A percentile compares a stretch with the other conserved stretches of the same genome.
These are phyloP conservation scores for Atkinsonella hypoxylon DNA, from an alignment of 2,329 filamentous ascomycete species.

Conservation along the genomic window DNA sequence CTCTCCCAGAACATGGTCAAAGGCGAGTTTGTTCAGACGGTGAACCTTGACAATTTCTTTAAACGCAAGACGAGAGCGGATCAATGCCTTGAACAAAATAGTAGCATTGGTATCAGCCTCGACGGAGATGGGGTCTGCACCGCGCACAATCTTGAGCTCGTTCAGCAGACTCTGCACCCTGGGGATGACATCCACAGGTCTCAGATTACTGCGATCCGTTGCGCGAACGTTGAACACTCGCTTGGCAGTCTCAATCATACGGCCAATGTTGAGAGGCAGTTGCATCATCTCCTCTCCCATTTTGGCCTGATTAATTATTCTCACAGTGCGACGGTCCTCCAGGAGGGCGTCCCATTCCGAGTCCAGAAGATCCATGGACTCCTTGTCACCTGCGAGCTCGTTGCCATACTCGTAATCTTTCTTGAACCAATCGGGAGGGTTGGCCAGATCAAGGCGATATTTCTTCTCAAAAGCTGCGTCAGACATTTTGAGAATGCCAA, in stretches of 20 bases:
- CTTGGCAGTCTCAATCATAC: constrained; percentile 84
- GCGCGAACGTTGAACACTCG: constrained; percentile 85
- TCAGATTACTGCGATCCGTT: constrained; percentile 74
- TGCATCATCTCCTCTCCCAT: constrained; percentile 81
- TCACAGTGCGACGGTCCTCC: constrained; percentile 63
- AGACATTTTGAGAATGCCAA: constrained; percentile 77
- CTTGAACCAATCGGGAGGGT: constrained; percentile 47
- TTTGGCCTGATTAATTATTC: constrained; percentile 51
- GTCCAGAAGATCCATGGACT: constrained; percentile 76
- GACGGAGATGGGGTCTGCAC: constrained; percentile 64
- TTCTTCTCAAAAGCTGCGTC: constrained; percentile 65
- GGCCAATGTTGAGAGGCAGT: constrained; percentile 79
- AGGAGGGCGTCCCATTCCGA: constrained; percentile 72
- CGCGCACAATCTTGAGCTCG: constrained; percentile 74
- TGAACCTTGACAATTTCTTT: constrained; percentile 83
- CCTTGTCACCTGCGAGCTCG: constrained; percentile 77
- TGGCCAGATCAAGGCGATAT: constrained; percentile 67
- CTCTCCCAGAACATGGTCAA: constrained; percentile 85
- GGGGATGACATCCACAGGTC: constrained; percentile 77
- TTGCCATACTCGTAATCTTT: constrained; percentile 60
- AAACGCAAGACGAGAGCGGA: constrained; percentile 83
- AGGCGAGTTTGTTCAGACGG: constrained; percentile 78
- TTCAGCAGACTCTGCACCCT: constrained; percentile 64
- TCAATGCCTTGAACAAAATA: constrained; percentile 79
- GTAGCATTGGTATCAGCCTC: constrained; percentile 87